Evolutionary conservation across 164 flowering plant genomes (phyloP).

Genomic region (Kingdonia uniflora): DNA sequence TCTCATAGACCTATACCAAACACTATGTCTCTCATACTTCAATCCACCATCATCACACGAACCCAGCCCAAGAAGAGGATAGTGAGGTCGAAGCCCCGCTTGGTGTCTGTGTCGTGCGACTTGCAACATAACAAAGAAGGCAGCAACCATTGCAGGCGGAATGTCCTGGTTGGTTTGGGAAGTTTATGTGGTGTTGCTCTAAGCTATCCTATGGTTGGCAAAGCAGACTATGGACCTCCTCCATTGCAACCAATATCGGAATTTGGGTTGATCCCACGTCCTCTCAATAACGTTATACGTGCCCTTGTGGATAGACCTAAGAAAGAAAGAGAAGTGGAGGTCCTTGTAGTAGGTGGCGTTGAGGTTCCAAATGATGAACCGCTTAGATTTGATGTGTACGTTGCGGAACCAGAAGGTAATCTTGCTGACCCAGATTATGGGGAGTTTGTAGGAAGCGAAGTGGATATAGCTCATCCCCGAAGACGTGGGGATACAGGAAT

Average conservation of each 20-base stretch:
- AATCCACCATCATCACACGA: no score
- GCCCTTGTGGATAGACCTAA: conserved; percentile 5
- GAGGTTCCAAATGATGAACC: conserved; percentile 1
- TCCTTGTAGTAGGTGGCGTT: conserved; percentile 5
- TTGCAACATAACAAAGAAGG: background rate
- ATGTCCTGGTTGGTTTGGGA: background rate
- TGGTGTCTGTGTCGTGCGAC: background rate
- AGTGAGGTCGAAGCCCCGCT: no score
- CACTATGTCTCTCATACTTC: no score
- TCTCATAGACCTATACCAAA: no score
- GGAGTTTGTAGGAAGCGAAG: conserved; percentile 7
- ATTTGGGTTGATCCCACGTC: conserved; percentile 8
- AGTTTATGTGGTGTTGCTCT: background rate
- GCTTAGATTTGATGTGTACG: conserved; percentile 8
- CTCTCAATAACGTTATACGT: background rate
- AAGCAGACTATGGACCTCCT: background rate
- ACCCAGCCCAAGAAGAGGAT: no score
- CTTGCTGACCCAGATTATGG: conserved; percentile 6
- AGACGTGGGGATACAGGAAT: background rate
- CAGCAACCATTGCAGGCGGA: background rate
- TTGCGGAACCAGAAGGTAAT: conserved; percentile 2
- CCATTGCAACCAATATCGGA: conserved; percentile 1
- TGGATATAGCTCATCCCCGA: conserved; percentile 1
- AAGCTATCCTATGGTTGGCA: background rate
- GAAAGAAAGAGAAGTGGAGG: background rate